Conservation (phyloP, 208 protist species). For the Blastocrithidia nonstop region DNA sequence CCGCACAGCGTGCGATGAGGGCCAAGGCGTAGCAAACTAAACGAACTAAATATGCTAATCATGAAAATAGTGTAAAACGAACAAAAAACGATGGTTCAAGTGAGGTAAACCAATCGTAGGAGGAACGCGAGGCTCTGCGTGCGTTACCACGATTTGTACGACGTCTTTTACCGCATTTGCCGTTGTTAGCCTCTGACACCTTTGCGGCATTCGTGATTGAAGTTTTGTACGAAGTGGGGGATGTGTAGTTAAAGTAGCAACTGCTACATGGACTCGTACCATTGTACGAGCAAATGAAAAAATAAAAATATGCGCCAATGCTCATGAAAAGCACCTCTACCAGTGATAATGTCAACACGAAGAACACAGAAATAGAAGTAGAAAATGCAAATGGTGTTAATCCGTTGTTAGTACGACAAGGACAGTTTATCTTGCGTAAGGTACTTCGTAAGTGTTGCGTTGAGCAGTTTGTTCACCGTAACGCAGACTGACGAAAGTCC, state of each 20-base stretch:
- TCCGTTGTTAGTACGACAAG: conserved; percentile 10
- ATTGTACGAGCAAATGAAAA: conserved; percentile 25
- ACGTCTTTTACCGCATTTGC: conserved; percentile 25
- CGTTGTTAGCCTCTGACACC: conserved; percentile 24
- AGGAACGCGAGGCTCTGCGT: too few species aligned
- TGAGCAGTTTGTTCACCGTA: conserved; percentile 74
- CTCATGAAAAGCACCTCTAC: background rate
- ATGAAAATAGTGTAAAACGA: too few species aligned
- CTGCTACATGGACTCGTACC: conserved; percentile 54
- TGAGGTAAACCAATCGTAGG: too few species aligned
- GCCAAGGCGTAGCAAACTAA: too few species aligned
- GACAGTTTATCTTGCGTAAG: conserved; percentile 57
- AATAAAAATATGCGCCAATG: too few species aligned
- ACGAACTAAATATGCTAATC: too few species aligned
- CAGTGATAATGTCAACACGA: background rate
- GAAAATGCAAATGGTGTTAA: conserved; percentile 1
- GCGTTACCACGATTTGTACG: conserved; percentile 50
- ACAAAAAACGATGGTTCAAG: too few species aligned
- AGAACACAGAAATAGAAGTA: background rate
- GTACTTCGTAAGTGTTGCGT: conserved; percentile 79
- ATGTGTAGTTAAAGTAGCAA: conserved; percentile 61
- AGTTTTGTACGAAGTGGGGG: conserved; percentile 45
- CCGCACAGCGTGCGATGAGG: too few species aligned
- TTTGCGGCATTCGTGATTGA: conserved; percentile 68
- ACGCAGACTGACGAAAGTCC: conserved; percentile 67